Base-by-base conservation (phyloP, 192 early-diverging fungal species). In the Podila verticillata region DNA sequence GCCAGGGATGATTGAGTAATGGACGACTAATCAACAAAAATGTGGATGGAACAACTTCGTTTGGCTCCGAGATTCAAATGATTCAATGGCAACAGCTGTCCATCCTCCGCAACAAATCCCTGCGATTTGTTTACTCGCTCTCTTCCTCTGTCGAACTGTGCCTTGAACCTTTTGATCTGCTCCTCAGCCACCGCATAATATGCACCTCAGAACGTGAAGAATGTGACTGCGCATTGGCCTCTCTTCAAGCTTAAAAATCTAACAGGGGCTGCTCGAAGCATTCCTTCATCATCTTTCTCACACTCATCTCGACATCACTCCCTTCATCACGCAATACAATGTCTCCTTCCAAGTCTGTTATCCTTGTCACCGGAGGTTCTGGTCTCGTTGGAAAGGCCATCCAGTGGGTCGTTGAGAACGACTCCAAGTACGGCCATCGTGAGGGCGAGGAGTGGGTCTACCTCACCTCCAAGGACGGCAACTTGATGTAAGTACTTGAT, bases 371-470 rank as follows among this genome's bases (percentile, higher is more conserved):
- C 30, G 93, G 93, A 58, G 91, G 92, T 35, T 86, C 91, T 48
- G 93, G 93, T 30, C 90, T 95, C 48, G 93, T 93, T 56, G 93
- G 93, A 24, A 86, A 93, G 69, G 93, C 92, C 44, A 88, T 95
- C 71, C 74, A 90, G 59, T 90, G 88, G 89, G 87, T 89, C 48
- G 83, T 90, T 65, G 84, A 86, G 71, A 91, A 91, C 81, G 89
- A 89, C 49, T 77, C 74, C 48, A 80, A 81, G 56, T 91, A 84
- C 61, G 86, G 88, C 59, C 83, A 84, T 71, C 81, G 82, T 57
- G 87, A 86, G n/a, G 85, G 87, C 29, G 93, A 95, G 75, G 78
- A 87, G 60, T 95, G 93, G 93, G 72, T 94, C 35, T 95, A 90
- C 74, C 70, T 90, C 48, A 88, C 88, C 29, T 91, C 89, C 67